Evolutionary conservation across 345 rosid genomes (phyloP), one percentile per base, ranked within the genome.

Genomic region (Excoecaria cochinchinensis): DNA sequence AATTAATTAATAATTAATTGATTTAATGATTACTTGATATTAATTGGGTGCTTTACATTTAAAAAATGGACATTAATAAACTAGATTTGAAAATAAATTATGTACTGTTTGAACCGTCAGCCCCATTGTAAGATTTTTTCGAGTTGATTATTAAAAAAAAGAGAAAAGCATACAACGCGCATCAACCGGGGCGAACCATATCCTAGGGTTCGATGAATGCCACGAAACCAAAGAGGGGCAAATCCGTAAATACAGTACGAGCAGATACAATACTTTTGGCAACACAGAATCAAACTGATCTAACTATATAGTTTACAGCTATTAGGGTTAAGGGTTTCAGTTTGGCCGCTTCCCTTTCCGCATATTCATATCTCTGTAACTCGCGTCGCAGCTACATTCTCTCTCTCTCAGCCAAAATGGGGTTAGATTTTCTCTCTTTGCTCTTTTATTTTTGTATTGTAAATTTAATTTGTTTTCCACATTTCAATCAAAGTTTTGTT

Each of bases 351-450:
- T 19, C 24, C 17, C 57, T 36, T 50, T 36, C 14, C 11, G 21
- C n/a, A 61, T 1, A 13, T 40, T 12, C 1, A 24, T 11, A 1
- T 10, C 72, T 31, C 22, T 4, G 5, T 14, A 13, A 10, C 44
- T 60, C 19, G 48, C 48, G 19, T 19, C 25, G 25, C 8, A 47
- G 67, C 17, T 8, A 46, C 75, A 42, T 2, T 47, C 10, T 14
- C 56, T 61, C 15, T 22, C 16, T 24, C 51, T 38, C 50, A 62
- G 63, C 38, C 50, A 74, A 44, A 42, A 74, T 74, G 77, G 77
- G 77, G 77, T 74, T 25, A 55, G 77, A 4, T 10, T 53, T 16
- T 51, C 39, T 51, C 12, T 17, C 21, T 44, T 25, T 36, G 36
- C 24, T 51, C 3, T 39, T 9, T 5, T 16, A 9, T 5, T 21